These are phyloP conservation scores for Crucibulum parvulum DNA, from an alignment of 1,284 basidiomycete species.

Conservation along the genomic window DNA sequence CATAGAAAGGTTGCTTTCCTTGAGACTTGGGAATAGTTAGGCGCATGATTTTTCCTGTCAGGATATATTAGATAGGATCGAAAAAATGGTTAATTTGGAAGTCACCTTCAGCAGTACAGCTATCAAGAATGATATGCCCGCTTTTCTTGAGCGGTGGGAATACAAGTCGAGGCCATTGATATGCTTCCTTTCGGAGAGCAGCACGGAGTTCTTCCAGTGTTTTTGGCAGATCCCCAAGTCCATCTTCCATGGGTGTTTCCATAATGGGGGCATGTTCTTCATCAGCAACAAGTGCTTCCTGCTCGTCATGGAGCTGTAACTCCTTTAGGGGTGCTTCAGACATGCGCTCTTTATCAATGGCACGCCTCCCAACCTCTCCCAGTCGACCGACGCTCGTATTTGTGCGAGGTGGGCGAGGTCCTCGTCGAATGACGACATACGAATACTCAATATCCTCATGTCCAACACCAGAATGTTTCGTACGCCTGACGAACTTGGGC, in stretches of 20 bases:
- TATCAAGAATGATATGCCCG: slow-evolving; percentile 93
- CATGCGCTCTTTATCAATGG: slow-evolving; percentile 45
- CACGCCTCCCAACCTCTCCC: slow-evolving; percentile 64
- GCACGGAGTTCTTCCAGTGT: slow-evolving; percentile 48
- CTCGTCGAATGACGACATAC: slow-evolving; percentile 90
- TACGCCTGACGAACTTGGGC: slow-evolving; percentile 84
- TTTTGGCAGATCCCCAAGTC: slow-evolving; percentile 8
- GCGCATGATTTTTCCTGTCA: slow-evolving; percentile 86
- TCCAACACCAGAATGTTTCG: slow-evolving; percentile 84
- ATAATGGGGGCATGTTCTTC: background rate
- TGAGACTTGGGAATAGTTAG: slow-evolving; percentile 92
- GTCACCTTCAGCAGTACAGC: slow-evolving; percentile 78
- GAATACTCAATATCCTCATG: slow-evolving; percentile 91
- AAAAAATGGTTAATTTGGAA: background rate
- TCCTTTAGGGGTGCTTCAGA: slow-evolving; percentile 43
- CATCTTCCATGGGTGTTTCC: slow-evolving; percentile 2
- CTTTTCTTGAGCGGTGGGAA: slow-evolving; percentile 91
- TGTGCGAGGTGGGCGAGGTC: slow-evolving; percentile 62
- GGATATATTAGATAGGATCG: slow-evolving; percentile 8
- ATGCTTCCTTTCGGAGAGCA: slow-evolving; percentile 70
- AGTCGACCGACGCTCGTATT: slow-evolving; percentile 63
- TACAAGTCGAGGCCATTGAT: slow-evolving; percentile 90
- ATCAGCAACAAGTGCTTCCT: slow-evolving; percentile 15
- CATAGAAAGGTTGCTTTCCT: slow-evolving; percentile 94
- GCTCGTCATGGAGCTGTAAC: slow-evolving; percentile 52